Conservation (phyloP, 345 rosid genomes). For the Orychophragmus violaceus region DNA sequence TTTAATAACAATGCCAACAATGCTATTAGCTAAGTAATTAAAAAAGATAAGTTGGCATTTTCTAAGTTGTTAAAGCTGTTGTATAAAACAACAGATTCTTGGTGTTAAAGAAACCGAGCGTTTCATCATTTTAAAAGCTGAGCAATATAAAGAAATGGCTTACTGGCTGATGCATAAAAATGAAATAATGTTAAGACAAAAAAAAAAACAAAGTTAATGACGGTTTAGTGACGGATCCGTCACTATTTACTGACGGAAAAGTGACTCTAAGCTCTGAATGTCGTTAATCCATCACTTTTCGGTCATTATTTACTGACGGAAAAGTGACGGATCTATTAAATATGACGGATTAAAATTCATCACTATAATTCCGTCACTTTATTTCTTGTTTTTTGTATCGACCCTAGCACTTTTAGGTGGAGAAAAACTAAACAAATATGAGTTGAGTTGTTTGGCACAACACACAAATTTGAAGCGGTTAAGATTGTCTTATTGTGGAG, state of each 20-base stretch:
- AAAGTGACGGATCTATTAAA: too few species aligned
- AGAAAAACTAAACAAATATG: neutral
- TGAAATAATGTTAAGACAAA: neutral
- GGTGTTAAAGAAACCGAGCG: neutral
- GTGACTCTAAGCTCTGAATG: too few species aligned
- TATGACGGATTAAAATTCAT: too few species aligned
- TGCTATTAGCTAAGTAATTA: neutral
- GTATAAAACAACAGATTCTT: neutral
- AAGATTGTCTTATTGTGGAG: constrained; percentile 17
- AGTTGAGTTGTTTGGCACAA: neutral
- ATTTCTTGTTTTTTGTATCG: too few species aligned
- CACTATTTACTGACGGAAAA: too few species aligned
- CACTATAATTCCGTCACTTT: too few species aligned
- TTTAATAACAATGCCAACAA: neutral
- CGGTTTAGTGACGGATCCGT: too few species aligned
- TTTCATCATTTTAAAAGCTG: neutral
- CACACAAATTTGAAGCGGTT: constrained; percentile 12
- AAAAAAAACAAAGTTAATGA: too few species aligned
- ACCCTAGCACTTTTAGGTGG: too few species aligned
- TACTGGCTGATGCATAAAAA: neutral
- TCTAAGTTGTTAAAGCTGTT: neutral
- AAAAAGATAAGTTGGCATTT: neutral
- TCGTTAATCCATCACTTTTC: too few species aligned
- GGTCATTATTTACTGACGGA: too few species aligned
- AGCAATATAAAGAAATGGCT: neutral